Base-by-base conservation (phyloP, 805 yeast species). In the Metschnikowia cerradonensis region DNA sequence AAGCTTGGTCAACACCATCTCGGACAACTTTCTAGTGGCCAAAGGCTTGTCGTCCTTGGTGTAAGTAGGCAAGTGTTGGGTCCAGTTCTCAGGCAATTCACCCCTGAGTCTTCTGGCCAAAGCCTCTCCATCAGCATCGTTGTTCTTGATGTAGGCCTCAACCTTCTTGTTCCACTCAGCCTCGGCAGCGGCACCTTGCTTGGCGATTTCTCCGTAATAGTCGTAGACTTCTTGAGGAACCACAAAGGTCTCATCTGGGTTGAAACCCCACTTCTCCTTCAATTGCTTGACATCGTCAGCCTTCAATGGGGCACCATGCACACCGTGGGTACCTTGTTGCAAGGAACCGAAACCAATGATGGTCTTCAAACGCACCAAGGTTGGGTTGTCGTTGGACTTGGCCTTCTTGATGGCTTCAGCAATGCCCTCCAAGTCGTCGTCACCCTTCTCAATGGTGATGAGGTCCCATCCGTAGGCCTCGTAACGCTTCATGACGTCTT, bases 281-380 rank as follows among this genome's bases (percentile, higher is more conserved):
- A 92, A 78, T 73, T 90, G 96, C 64, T 78, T 82, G 65, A 91
- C 80, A 68, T 92, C 99, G 66, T 90, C 98, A 44, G 90, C 76
- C 81, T 91, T 90, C 74, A 92, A 82, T 64, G 99, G 96, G 59
- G 96, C 77, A 73, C 99, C 99, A 76, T 94, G 99, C 51, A 94
- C 98, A 62, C 86, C 77, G 73, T 87, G 92, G 55, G 96, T 82
- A 64, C 98, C 98, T 62, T 81, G 82, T 58, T 77, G 73, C 63
- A 83, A 68, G 47, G 98, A 94, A 66, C 99, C 98, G 76, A 68
- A 91, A 71, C 98, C 99, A 64, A 92, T 92, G 67, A 88, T 87
- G 65, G 99, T 94, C 66, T 83, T 80, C 67, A 92, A 77, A 73
- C 90, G 85, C 70, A 92, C 87, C 70, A 90, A 78, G 54, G 96